These are phyloP conservation scores for Gaeumannomyces sp. DNA, from an alignment of 2,329 filamentous ascomycete species.

Conservation along the genomic window DNA sequence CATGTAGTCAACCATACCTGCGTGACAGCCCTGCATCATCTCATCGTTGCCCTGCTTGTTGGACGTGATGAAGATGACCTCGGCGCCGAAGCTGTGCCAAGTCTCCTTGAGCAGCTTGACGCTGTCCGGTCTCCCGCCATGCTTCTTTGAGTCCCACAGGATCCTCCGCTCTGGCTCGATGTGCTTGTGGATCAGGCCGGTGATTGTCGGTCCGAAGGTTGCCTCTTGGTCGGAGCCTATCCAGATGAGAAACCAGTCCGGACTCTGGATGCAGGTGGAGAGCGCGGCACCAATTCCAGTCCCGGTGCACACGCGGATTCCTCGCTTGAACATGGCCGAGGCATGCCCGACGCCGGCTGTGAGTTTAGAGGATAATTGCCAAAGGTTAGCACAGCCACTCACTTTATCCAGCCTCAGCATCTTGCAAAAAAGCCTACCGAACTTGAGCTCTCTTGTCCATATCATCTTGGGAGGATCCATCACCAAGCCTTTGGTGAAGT, in stretches of 20 bases:
- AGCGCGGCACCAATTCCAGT: conserved; percentile 35
- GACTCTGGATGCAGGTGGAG: conserved; percentile 34
- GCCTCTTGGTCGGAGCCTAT: conserved; percentile 35
- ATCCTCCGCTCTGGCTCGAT: conserved; percentile 36
- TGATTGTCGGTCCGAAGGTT: conserved; percentile 34
- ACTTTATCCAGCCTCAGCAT: background rate
- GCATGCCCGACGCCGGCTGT: conserved; percentile 35
- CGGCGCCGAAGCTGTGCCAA: conserved; percentile 32
- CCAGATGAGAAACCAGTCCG: conserved; percentile 36
- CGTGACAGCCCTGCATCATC: conserved; percentile 35
- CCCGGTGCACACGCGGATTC: conserved; percentile 34
- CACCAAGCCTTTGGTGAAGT: conserved; percentile 34
- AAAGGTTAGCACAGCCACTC: background rate
- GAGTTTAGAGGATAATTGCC: conserved; percentile 13
- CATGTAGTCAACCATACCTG: conserved; percentile 21
- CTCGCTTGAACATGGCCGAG: conserved; percentile 35
- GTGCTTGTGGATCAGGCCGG: conserved; percentile 30
- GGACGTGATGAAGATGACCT: conserved; percentile 37
- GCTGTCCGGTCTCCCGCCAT: conserved; percentile 32
- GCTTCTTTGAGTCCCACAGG: conserved; percentile 35
- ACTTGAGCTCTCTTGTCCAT: conserved; percentile 35
- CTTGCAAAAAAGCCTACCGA: conserved; percentile 22
- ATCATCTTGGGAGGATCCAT: conserved; percentile 31
- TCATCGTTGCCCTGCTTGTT: conserved; percentile 35
- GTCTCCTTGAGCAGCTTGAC: conserved; percentile 32